Percentiles rank a stretch among this genome's conserved stretches.
These are phyloP conservation scores for Alternaria tenuissima DNA, from an alignment of 2,329 filamentous ascomycete genomes.

Conservation along the genomic window DNA sequence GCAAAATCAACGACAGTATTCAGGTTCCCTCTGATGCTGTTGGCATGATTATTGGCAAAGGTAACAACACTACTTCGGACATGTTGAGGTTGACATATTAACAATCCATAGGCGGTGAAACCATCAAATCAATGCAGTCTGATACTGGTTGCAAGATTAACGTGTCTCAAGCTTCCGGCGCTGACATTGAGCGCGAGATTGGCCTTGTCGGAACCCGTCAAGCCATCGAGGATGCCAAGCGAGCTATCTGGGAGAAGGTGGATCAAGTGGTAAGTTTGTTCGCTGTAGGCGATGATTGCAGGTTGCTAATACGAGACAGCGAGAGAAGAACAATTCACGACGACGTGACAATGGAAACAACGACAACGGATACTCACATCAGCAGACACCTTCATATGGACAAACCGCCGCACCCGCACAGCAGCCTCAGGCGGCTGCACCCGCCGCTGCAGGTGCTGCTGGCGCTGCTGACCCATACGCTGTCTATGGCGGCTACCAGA, in stretches of 20 bases:
- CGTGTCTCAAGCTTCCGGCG: conserved; percentile 80
- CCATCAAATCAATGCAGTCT: conserved; percentile 92
- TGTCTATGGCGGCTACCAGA: conserved; percentile 82
- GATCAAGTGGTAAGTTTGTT: conserved; percentile 77
- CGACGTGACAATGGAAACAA: conserved; percentile 52
- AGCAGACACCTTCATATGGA: conserved; percentile 48
- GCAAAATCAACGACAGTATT: conserved; percentile 81
- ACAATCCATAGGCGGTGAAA: conserved; percentile 72
- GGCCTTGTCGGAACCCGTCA: conserved; percentile 80
- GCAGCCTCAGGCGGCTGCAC: conserved; percentile 35
- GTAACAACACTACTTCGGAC: conserved; percentile 40
- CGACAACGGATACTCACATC: conserved; percentile 59
- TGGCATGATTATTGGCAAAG: conserved; percentile 96
- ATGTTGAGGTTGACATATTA: conserved; percentile 19
- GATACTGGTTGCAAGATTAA: conserved; percentile 93
- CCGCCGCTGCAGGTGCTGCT: conserved; percentile 58
- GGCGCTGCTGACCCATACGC: conserved; percentile 65
- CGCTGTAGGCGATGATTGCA: not conserved
- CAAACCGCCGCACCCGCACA: conserved; percentile 45
- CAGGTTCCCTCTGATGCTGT: conserved; percentile 89
- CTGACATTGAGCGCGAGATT: conserved; percentile 85
- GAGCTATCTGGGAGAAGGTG: conserved; percentile 89
- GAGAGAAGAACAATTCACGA: conserved; percentile 56
- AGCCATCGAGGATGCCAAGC: conserved; percentile 81
- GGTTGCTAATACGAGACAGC: conserved; percentile 47